Base-by-base conservation (phyloP, 2,329 filamentous ascomycete genomes). In the Neonectria faginata region DNA sequence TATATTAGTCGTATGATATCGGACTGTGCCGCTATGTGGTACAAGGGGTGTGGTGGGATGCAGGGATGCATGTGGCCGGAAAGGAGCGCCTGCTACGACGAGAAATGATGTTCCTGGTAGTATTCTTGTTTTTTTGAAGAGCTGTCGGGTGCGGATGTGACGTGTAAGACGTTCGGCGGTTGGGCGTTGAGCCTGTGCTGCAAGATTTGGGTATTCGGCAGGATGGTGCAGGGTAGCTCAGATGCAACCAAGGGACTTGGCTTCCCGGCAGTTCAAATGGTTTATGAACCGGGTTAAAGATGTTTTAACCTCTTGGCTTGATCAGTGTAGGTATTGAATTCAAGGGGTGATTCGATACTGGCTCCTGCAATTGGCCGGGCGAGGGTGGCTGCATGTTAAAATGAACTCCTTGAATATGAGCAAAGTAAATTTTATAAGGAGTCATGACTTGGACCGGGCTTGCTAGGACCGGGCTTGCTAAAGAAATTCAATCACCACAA, bases 1-100 rank as follows among this genome's bases (percentile, higher is more conserved):
- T 25, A 58, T 31, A 10, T 39, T 11, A 31, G 60, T 62, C 60
- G 60, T 62, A 62, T 62, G 60, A 62, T 59, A 51, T 57, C 60
- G 60, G 60, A 31, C 47, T 53, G 39, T 53, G 53, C 60, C 60
- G 60, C 60, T 29, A 7, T 47, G 53, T 53, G 48, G 41, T 39
- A 62, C 54, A 57, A 39, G 60, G 60, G 60, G 31, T n/a, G 27
- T 39, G 27, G 53, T 31, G 22, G 44, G 45, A 47, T 57, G 20
- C 60, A 62, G 52, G 60, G 60, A 57, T 62, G 41, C n/a, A 18
- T 18, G 60, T 51, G 22, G 20, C 53, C 41, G 31, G 60, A 33
- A 48, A 18, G 53, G 48, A 47, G 60, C 53, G 54, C 27, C 33
- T 45, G 39, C 29, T 52, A 20, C 44, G 36, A 33, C 27, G 51